Percentiles rank a stretch among this genome's conserved stretches.
Conservation (phyloP, 2,329 filamentous ascomycete species). For the Macrophomina tecta region DNA sequence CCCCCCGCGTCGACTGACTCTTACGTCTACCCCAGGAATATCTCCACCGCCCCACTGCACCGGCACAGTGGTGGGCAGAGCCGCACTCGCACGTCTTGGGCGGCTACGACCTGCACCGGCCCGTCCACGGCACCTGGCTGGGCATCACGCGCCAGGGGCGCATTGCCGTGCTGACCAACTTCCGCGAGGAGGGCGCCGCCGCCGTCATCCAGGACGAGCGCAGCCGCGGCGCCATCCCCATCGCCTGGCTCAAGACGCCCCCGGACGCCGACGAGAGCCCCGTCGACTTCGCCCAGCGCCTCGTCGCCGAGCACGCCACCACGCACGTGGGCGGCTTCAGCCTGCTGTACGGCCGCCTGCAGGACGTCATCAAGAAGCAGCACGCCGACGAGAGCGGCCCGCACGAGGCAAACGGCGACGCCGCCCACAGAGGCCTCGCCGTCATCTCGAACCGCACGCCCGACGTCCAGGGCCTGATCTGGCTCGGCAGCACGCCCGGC, state of each 20-base stretch:
- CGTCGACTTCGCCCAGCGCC: conserved; percentile 58
- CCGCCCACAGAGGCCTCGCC: conserved; percentile 51
- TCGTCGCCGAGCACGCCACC: conserved; percentile 61
- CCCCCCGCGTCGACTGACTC: not conserved
- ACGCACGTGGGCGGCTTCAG: conserved; percentile 68
- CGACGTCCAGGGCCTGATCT: conserved; percentile 56
- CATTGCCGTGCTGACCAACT: conserved; percentile 69
- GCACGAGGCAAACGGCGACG: not conserved
- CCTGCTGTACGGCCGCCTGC: conserved; percentile 63
- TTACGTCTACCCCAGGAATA: conserved; percentile 57
- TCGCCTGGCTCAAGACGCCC: conserved; percentile 60
- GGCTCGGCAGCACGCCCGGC: conserved; percentile 55
- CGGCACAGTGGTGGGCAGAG: conserved; percentile 64
- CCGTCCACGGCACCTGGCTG: conserved; percentile 68
- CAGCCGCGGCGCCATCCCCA: conserved; percentile 65
- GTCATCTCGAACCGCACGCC: conserved; percentile 68
- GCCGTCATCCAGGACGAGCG: conserved; percentile 52
- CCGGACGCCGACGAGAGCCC: conserved; percentile 49
- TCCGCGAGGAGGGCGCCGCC: conserved; percentile 58
- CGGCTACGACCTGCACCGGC: conserved; percentile 66
- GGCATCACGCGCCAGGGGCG: conserved; percentile 66
- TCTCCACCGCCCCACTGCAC: conserved; percentile 64
- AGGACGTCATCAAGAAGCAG: conserved; percentile 43
- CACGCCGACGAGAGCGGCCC: not conserved
- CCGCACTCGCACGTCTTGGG: conserved; percentile 61